These are phyloP conservation scores for Rubroboletus pulcherrimus DNA, from an alignment of 768 basidiomycete genomes.

Conservation along the genomic window DNA sequence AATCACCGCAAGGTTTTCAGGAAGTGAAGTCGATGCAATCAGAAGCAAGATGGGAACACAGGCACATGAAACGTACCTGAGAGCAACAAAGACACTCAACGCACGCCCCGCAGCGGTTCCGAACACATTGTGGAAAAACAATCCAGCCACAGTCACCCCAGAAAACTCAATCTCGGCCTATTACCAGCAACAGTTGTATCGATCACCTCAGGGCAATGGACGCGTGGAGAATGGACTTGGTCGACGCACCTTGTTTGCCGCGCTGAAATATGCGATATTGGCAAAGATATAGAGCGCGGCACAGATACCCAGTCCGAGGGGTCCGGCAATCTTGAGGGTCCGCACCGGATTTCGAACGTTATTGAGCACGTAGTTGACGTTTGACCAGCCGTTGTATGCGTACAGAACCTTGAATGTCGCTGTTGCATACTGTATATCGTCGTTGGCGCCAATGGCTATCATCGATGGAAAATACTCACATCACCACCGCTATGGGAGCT, in stretches of 20 bases:
- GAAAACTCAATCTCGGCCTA: constrained; percentile 44
- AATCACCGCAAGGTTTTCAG: not conserved
- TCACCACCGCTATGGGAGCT: constrained; percentile 51
- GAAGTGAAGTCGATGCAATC: not conserved
- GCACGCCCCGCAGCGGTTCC: constrained; percentile 41
- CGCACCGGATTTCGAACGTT: no score
- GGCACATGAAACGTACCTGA: constrained; percentile 37
- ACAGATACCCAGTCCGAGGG: no score
- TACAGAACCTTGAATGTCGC: constrained; percentile 59
- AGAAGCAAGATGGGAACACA: not conserved
- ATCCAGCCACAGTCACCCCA: constrained; percentile 51
- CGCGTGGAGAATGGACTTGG: no score
- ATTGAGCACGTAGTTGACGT: constrained; percentile 6
- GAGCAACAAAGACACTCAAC: constrained; percentile 38
- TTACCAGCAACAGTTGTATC: not conserved
- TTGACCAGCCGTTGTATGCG: constrained; percentile 51
- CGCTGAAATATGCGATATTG: constrained; percentile 55
- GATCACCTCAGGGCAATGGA: not conserved
- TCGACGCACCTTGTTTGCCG: constrained; percentile 18
- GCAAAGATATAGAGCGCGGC: constrained; percentile 8
- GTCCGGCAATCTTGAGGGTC: no score
- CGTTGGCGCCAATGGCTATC: not conserved
- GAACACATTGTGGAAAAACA: constrained; percentile 61
- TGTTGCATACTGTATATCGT: constrained; percentile 47
- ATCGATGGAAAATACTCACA: constrained; percentile 17